Conservation (phyloP, 192 early-diverging fungal species). For the Coemansia sp. region DNA sequence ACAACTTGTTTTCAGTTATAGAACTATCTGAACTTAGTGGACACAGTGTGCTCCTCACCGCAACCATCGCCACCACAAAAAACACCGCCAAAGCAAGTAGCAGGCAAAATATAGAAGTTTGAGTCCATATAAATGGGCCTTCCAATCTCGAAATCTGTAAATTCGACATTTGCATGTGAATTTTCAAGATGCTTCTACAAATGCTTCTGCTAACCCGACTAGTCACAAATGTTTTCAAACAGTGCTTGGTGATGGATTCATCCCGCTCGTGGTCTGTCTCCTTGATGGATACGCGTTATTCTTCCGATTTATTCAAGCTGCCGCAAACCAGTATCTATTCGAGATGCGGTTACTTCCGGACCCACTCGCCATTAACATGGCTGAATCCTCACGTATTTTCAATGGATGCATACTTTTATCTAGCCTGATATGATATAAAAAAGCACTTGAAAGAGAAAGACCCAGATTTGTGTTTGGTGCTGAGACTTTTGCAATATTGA, state of each 20-base stretch:
- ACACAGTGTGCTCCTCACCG: too few relatives aligned
- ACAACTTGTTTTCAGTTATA: too few relatives aligned
- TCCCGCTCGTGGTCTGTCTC: background rate
- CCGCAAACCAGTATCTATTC: background rate
- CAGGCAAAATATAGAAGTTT: too few relatives aligned
- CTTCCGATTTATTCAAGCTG: background rate
- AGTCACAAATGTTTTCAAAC: background rate
- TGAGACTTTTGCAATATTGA: background rate
- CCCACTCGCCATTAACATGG: background rate
- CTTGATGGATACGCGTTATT: background rate
- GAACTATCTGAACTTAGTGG: too few relatives aligned
- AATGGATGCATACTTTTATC: conserved; percentile 47
- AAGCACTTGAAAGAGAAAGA: conserved; percentile 33
- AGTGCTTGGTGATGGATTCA: background rate
- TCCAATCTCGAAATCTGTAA: too few relatives aligned
- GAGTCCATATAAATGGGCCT: too few relatives aligned
- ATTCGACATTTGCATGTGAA: too few relatives aligned
- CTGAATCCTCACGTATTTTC: background rate
- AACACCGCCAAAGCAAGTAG: too few relatives aligned
- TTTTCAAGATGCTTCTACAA: too few relatives aligned
- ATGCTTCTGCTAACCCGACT: background rate
- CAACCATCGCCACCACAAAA: too few relatives aligned
- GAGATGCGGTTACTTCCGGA: background rate
- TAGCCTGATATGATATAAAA: conserved; percentile 20
- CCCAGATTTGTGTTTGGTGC: background rate